Conservation (phyloP, 2,329 filamentous ascomycete species). For the Biscogniauxia mediterranea region DNA sequence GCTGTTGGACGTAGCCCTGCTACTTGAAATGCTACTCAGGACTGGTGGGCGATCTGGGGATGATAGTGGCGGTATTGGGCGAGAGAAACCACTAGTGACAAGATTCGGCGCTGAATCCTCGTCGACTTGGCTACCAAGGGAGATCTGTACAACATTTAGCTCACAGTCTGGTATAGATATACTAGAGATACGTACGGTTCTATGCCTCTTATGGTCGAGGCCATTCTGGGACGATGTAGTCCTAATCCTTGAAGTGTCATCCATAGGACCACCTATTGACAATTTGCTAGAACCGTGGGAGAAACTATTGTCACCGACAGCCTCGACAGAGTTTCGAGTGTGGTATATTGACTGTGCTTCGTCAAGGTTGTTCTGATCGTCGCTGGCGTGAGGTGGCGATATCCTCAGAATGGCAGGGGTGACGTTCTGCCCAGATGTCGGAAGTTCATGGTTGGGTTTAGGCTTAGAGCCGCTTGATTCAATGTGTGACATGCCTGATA, state of each 20-base stretch:
- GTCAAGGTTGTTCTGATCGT: neutral
- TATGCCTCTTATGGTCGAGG: neutral
- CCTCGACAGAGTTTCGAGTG: neutral
- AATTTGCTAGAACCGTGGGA: no score
- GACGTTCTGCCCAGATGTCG: neutral
- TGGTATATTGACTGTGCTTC: neutral
- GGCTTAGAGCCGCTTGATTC: no score
- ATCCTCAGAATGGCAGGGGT: neutral
- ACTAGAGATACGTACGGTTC: neutral
- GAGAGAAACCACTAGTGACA: neutral
- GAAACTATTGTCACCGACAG: no score
- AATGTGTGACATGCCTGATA: neutral
- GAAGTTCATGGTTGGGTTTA: neutral
- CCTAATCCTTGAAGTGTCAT: no score
- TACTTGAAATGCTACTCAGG: neutral
- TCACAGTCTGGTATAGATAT: neutral
- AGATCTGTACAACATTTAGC: neutral
- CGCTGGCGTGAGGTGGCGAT: neutral
- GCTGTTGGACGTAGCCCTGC: constrained; percentile 1
- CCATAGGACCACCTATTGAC: no score
- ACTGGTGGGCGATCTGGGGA: neutral
- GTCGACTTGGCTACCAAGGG: neutral
- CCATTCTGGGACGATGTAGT: no score
- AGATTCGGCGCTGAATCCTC: neutral
- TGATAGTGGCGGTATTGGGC: neutral